Evolutionary conservation across 495 filamentous ascomycete species (phyloP), one percentile per base, ranked within the genome.

Genomic region (Aspergillus ellipticus): DNA sequence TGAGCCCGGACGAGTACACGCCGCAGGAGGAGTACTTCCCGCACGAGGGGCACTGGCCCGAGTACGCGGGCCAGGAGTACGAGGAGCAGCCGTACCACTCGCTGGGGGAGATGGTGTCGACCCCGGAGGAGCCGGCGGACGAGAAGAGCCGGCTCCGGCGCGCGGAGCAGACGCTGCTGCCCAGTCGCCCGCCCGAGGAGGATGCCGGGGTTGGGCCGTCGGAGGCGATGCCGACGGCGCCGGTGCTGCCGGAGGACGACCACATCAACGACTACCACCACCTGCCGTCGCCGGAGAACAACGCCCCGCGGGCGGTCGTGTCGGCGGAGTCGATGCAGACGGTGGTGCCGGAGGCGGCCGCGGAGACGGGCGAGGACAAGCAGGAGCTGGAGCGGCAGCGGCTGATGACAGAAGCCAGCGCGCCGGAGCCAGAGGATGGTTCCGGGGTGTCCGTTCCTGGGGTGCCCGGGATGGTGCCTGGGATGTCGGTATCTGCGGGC

Each of bases 331-430:
- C 76, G 2, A 48, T 73, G 22, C 71, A 79, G 54, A 75, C 72
- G 1, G 61, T 74, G 9, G 62, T 75, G 19, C 57, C 62, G 11
- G 61, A 57, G 19, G 56, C 42, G 15, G 53, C 66, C 17, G 55
- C 66, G 20, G 58, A 51, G 1, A 54, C 57, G 13, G 46, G 52
- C n/a, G 89, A 91, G 20, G 92, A 96, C 64, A 96, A 96, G 66
- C 85, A 88, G 61, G 93, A 96, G 62, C 77, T 90, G 19, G 89
- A 96, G 64, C 82, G 89, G 6, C 84, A 79, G 46, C 79, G 89
- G 53, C 70, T 96, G 4, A 73, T 92, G 46, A 79, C 80, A 56
- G 85, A 90, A 61, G 83, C 84, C 0, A 92, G 88, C 64, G 82
- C 88, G 3, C 92, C 91, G 20, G 59, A 63, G 9, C 69, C 68